Evolutionary conservation across 345 rosid genomes (phyloP).

Genomic region (Populus ilicifolia): DNA sequence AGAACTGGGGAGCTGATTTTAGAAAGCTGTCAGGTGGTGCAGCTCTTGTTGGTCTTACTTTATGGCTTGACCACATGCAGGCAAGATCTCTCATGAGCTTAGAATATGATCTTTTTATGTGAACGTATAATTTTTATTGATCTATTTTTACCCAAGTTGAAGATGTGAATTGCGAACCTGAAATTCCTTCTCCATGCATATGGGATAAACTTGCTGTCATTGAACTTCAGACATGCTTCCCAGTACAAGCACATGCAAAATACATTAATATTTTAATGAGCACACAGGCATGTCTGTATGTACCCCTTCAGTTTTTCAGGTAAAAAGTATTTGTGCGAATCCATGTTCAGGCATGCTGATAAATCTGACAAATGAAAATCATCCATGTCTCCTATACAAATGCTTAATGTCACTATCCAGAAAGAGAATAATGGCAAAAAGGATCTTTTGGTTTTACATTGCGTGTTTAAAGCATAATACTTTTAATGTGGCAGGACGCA

Average conservation of each 20-base stretch:
- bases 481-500: slow-evolving; percentile 58
- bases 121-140: neutral
- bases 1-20: slow-evolving; percentile 95
- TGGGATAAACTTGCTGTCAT: neutral
- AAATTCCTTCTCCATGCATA: neutral
- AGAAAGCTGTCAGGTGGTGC: slow-evolving; percentile 92
- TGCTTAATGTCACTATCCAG: neutral
- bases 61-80: slow-evolving; percentile 98
- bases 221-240: neutral
- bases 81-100: slow-evolving; percentile 35
- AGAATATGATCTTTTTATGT: neutral
- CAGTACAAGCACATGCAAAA: neutral
- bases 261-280: neutral
- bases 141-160: neutral
- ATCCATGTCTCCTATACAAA: neutral
- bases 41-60: slow-evolving; percentile 86
- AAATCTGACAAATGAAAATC: neutral
- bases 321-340: neutral
- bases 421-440: neutral
- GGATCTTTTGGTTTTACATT: neutral
- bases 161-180: neutral
- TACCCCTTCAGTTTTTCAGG: neutral
- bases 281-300: neutral
- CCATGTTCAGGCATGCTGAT: neutral
- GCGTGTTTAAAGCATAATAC: neutral